A percentile compares a stretch with the other conserved stretches of the same genome.
Conservation (phyloP, 208 protist genomes). For the Leishmania arabica region DNA sequence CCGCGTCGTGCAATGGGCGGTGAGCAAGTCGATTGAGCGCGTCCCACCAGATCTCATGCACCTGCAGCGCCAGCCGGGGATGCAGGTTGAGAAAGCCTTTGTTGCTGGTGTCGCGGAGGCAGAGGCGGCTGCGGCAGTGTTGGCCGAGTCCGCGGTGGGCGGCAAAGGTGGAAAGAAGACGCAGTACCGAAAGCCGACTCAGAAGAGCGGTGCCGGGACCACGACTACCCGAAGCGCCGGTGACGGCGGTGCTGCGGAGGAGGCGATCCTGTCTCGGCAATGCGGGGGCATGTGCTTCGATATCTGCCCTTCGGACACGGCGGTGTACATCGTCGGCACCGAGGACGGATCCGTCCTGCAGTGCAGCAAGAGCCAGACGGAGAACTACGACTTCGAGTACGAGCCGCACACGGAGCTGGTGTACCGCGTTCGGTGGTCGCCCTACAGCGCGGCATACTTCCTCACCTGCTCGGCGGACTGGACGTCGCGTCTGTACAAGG, state of each 20-base stretch:
- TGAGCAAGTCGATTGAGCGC: conserved; percentile 93
- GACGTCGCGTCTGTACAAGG: conserved; percentile 93
- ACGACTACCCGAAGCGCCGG: background rate
- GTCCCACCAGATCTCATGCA: conserved; percentile 92
- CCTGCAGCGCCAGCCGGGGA: conserved; percentile 87
- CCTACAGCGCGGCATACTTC: conserved; percentile 91
- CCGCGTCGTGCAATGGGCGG: conserved; percentile 95
- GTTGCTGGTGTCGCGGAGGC: conserved; percentile 63
- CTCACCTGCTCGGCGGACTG: conserved; percentile 97
- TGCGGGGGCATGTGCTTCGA: conserved; percentile 95
- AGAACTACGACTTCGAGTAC: conserved; percentile 95
- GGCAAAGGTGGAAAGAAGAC: conserved; percentile 1
- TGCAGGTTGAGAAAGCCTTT: conserved; percentile 68
- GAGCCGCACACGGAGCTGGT: conserved; percentile 93
- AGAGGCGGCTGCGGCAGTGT: conserved; percentile 44
- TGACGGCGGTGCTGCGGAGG: conserved; percentile 37
- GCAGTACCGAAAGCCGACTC: background rate
- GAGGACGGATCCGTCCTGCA: conserved; percentile 96
- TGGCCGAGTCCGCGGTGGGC: conserved; percentile 13
- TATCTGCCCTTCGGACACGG: conserved; percentile 88
- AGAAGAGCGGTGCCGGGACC: background rate
- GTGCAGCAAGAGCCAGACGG: conserved; percentile 96
- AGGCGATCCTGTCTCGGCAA: conserved; percentile 93
- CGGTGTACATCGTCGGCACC: conserved; percentile 95
- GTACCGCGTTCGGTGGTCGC: conserved; percentile 94